Conservation (phyloP, 805 yeast species). For the Candida berthetii region DNA sequence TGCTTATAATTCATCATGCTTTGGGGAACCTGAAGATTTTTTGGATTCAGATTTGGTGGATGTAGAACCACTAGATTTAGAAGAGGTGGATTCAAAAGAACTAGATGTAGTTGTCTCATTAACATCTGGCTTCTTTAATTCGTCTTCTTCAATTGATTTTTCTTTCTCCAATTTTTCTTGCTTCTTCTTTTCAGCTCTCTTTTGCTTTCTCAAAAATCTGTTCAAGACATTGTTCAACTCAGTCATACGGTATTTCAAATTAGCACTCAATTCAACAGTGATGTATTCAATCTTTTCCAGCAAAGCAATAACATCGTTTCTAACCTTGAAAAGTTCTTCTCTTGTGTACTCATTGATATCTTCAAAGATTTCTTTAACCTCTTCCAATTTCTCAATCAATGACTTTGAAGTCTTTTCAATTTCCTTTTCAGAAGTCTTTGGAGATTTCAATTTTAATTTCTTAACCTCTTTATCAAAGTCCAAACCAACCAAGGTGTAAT, state of each 20-base stretch:
- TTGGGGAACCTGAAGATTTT: not conserved
- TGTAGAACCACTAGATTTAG: too few relatives aligned
- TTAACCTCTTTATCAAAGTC: conserved; percentile 48
- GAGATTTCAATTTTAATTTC: conserved; percentile 28
- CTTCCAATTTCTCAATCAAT: conserved; percentile 21
- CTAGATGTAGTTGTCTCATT: too few relatives aligned
- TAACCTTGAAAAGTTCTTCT: conserved; percentile 25
- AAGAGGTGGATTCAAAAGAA: too few relatives aligned
- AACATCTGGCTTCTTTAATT: not conserved
- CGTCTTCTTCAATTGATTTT: not conserved
- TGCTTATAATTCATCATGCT: not conserved
- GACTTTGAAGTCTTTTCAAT: conserved; percentile 20
- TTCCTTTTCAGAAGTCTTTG: conserved; percentile 19
- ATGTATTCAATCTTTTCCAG: conserved; percentile 10
- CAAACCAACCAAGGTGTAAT: conserved; percentile 37
- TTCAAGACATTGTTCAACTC: conserved; percentile 16
- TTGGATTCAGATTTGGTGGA: not conserved
- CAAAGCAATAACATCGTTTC: conserved; percentile 18
- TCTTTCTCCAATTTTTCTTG: not conserved
- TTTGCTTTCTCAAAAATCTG: conserved; percentile 11
- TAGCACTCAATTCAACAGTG: conserved; percentile 11
- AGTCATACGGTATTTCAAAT: conserved; percentile 23
- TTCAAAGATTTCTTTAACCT: conserved; percentile 20
- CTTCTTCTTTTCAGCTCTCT: conserved; percentile 12
- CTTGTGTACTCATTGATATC: conserved; percentile 16